Evolutionary conservation across 176 grass and related monocot genomes (phyloP).

Genomic region (Zizania latifolia): DNA sequence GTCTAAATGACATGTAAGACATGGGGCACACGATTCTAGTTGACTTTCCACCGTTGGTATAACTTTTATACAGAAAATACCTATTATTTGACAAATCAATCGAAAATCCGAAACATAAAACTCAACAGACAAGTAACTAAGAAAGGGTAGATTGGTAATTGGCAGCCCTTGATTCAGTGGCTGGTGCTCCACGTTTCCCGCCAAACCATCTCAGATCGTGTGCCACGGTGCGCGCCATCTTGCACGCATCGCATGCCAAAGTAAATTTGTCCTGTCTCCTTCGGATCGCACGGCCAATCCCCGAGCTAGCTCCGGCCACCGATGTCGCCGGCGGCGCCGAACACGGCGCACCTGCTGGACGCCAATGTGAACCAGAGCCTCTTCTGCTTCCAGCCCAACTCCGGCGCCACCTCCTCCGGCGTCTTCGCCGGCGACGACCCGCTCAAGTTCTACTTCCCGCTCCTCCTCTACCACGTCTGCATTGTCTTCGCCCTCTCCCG

Average conservation of each 20-base stretch:
- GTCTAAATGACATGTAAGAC: too few relatives aligned
- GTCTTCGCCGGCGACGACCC: slow-evolving; percentile 75
- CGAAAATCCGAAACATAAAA: too few relatives aligned
- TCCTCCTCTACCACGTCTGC: slow-evolving; percentile 58
- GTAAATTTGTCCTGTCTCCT: not conserved
- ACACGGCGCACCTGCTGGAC: not conserved
- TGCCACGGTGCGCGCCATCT: not conserved
- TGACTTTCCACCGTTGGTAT: too few relatives aligned
- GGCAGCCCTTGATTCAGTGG: not conserved
- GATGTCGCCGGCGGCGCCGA: slow-evolving; percentile 11
- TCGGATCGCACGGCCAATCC: not conserved
- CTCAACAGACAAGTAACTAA: too few relatives aligned
- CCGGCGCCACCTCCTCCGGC: slow-evolving; percentile 53
- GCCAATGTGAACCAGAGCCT: not conserved
- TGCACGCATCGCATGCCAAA: slow-evolving; percentile 13
- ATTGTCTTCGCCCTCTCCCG: slow-evolving; percentile 42
- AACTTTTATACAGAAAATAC: too few relatives aligned
- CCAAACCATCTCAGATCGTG: too few relatives aligned
- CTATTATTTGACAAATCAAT: too few relatives aligned
- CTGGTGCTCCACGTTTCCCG: slow-evolving; percentile 35
- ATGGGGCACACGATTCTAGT: too few relatives aligned
- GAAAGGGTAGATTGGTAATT: not conserved
- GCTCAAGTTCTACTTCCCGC: slow-evolving; percentile 69
- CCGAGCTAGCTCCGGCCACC: not conserved
- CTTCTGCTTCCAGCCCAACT: slow-evolving; percentile 43